Conservation (phyloP, 129 eudicot species). For the Flaveria robusta region DNA sequence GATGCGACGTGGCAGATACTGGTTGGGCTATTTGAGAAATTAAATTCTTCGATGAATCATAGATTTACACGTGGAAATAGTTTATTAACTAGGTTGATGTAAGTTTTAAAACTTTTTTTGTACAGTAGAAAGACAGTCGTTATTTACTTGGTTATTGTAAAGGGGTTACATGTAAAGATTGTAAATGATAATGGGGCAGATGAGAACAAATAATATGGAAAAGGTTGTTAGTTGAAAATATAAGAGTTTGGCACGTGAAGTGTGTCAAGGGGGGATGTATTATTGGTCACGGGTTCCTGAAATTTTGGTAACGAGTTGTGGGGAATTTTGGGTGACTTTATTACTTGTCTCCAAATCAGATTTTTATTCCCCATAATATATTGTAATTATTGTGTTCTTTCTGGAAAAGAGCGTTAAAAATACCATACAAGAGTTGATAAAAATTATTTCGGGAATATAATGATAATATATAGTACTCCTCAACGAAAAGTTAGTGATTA, state of each 20-base stretch:
- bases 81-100: background rate
- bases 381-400: background rate
- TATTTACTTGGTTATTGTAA: background rate
- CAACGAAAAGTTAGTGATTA: no score
- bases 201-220: background rate
- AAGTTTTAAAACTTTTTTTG: no score
- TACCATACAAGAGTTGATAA: no score
- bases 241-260: slow-evolving; percentile 20
- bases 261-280: slow-evolving; percentile 21
- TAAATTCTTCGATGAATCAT: slow-evolving; percentile 38
- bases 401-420: background rate
- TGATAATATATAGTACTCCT: no score
- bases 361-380: background rate
- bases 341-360: slow-evolving; percentile 18
- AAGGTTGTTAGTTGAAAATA: slow-evolving; percentile 5
- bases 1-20: slow-evolving; percentile 86
- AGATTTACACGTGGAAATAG: slow-evolving; percentile 34
- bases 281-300: slow-evolving; percentile 20
- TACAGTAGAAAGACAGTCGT: no score
- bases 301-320: slow-evolving; percentile 13
- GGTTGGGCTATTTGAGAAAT: slow-evolving; percentile 40
- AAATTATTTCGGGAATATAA: no score
- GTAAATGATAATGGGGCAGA: background rate
- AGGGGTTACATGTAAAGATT: background rate
- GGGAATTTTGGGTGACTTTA: slow-evolving; percentile 27